Conservation (phyloP, 2,329 filamentous ascomycete species). For the Colletotrichum sp. region DNA sequence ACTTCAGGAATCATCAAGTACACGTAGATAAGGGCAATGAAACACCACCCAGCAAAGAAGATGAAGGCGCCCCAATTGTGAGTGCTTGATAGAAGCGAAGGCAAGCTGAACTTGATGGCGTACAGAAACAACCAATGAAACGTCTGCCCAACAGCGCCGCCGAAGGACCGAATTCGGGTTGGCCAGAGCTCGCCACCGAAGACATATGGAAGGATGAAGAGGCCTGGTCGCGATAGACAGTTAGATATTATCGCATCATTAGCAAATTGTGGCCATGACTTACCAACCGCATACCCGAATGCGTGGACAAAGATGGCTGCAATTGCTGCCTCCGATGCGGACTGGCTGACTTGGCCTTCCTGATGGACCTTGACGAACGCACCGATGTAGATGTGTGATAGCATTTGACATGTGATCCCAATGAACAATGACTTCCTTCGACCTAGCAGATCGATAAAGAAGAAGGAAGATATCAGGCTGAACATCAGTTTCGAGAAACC, state of each 20-base stretch:
- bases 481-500: constrained; percentile 46
- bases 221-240: constrained; percentile 19
- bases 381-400: constrained; percentile 27
- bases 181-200: constrained; percentile 50
- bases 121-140: constrained; percentile 48
- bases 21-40: constrained; percentile 36
- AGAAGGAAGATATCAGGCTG: constrained; percentile 43
- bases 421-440: constrained; percentile 40
- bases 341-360: constrained; percentile 23
- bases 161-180: constrained; percentile 48
- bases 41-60: constrained; percentile 40
- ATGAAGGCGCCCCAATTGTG: constrained; percentile 31
- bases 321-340: constrained; percentile 41
- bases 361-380: constrained; percentile 8
- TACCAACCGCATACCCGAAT: constrained; percentile 44
- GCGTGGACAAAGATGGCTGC: constrained; percentile 50
- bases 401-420: constrained; percentile 37
- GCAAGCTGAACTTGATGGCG: constrained; percentile 33
- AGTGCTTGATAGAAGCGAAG: constrained; percentile 32
- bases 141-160: constrained; percentile 39
- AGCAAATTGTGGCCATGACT: background rate
- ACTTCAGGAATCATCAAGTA: constrained; percentile 43
- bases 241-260: background rate
- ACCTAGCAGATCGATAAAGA: constrained; percentile 49
- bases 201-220: constrained; percentile 45